Evolutionary conservation across 2,329 filamentous ascomycete species (phyloP), one percentile per base, ranked within the genome.

Genomic region (Cladosporium sp.): DNA sequence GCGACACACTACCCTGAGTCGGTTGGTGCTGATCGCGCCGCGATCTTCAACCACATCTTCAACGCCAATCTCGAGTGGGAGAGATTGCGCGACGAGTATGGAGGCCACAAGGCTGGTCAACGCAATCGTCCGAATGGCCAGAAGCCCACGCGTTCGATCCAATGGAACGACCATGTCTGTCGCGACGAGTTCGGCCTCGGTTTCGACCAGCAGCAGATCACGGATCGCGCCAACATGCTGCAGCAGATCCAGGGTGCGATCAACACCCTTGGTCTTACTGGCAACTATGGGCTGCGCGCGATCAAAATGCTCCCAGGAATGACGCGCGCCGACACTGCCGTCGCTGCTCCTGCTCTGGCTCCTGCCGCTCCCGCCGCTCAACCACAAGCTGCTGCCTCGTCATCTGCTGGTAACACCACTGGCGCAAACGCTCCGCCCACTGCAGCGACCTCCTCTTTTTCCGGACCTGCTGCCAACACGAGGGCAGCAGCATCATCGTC

Each of bases 81-180:
- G 3, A 19, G 40, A 17, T 7, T 47, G 15, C 44, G 44, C 44
- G 44, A 47, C 44, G 44, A 47, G 24, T 47, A 47, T 12, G 44
- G 44, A 17, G 44, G 44, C 11, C 36, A 47, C 44, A 47, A 30
- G 15, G 17, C 37, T 17, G 44, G 44, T 22, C 17, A 13, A 6
- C 44, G 44, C 44, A 30, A 40, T 12, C 2, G 13, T 15, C 44
- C 44, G 8, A 18, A 2, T 22, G 32, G 32, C 17, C n/a, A 17
- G 12, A 20, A 38, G 13, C 36, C 44, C 6, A 19, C 44, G 4
- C 44, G 44, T 15, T 47, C 44, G 5, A 2, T 47, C 11, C 27
- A 19, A 22, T 47, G 44, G 44, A 47, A 47, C 27, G 44, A 47
- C 13, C 24, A 47, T 5, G 22, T 47, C 44, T 47, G 44, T 27